Conservation (phyloP, 2,329 filamentous ascomycete genomes). For the Emergomyces orientalis region DNA sequence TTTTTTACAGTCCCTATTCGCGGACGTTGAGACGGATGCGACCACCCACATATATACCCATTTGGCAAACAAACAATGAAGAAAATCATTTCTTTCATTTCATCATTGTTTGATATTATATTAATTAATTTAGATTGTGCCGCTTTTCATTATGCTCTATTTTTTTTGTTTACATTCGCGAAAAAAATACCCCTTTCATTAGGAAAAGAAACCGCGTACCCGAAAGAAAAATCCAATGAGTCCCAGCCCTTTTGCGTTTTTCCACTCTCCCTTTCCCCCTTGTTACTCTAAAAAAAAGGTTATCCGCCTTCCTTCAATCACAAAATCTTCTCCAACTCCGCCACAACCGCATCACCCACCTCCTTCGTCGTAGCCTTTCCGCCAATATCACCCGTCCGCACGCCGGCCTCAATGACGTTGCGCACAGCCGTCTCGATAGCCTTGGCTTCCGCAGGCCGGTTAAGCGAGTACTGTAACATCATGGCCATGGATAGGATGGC, state of each 20-base stretch:
- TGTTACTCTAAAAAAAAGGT: not conserved
- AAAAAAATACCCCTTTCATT: not conserved
- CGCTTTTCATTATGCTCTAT: not conserved
- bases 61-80: not conserved
- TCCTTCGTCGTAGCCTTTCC: slow-evolving; percentile 64
- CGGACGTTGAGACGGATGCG: not conserved
- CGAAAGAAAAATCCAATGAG: not conserved
- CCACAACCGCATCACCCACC: slow-evolving; percentile 73
- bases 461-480: slow-evolving; percentile 91
- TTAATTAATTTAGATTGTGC: not conserved
- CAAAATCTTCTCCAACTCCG: slow-evolving; percentile 62
- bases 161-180: not conserved
- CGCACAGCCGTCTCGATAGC: slow-evolving; percentile 74
- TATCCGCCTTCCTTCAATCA: not conserved
- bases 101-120: not conserved
- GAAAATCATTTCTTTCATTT: not conserved
- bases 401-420: slow-evolving; percentile 66
- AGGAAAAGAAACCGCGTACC: too few species aligned
- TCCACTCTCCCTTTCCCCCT: not conserved
- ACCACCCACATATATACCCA: not conserved
- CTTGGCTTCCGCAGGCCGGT: slow-evolving; percentile 64
- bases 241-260: not conserved
- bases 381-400: slow-evolving; percentile 77
- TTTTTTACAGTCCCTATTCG: not conserved
- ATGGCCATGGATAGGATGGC: slow-evolving; percentile 88